These are phyloP conservation scores for Penicillium palitans DNA, from an alignment of 2,329 filamentous ascomycete species.

Conservation along the genomic window DNA sequence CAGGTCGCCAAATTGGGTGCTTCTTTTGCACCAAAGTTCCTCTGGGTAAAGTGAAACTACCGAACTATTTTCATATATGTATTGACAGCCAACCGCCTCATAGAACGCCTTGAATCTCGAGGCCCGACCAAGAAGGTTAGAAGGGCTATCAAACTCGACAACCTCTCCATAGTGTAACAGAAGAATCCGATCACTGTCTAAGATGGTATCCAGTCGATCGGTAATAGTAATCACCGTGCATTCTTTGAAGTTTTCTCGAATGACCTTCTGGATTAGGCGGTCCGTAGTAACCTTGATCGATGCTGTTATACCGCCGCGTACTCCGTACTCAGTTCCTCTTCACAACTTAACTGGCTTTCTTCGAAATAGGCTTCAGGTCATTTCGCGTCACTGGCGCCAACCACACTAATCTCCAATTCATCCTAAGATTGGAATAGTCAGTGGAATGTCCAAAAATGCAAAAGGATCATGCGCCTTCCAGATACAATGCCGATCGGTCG, in stretches of 20 bases:
- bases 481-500: background rate
- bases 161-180: constrained; percentile 24
- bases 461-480: too few species aligned
- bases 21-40: too few species aligned
- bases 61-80: too few species aligned
- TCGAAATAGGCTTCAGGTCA: background rate
- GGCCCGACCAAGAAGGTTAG: too few species aligned
- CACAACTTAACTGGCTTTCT: background rate
- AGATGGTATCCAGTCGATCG: constrained; percentile 16
- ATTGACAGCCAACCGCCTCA: too few species aligned
- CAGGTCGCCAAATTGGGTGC: too few species aligned
- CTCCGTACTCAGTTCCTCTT: background rate
- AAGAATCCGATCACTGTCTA: constrained; percentile 19
- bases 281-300: background rate
- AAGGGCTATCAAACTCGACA: background rate
- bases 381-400: background rate
- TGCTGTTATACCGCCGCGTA: too few species aligned
- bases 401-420: background rate
- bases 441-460: background rate
- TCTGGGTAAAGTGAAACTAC: too few species aligned
- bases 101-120: too few species aligned
- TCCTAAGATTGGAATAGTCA: background rate
- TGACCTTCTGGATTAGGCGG: constrained; percentile 7
- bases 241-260: constrained; percentile 11
- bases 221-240: constrained; percentile 19